Base-by-base conservation (phyloP, 257 asterid genomes). In the Paraleonurus japonicus region DNA sequence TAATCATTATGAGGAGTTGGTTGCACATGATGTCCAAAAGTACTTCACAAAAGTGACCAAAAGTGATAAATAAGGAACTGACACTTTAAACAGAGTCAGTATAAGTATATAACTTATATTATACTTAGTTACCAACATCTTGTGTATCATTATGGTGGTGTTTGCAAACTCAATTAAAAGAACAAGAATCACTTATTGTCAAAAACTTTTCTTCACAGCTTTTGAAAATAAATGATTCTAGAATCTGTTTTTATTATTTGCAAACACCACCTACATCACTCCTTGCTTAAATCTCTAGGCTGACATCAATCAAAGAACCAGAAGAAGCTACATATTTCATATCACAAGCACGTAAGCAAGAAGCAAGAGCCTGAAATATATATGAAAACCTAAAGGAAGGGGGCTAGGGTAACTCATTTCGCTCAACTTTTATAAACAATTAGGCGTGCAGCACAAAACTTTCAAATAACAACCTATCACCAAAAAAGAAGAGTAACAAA, bases 11-110 rank as follows among this genome's bases (percentile, higher is more conserved):
- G 27, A 5, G 51, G 51, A 43, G 17, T 37, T 37, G 12, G 61
- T 68, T 24, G 67, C 28, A 27, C 63, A 7, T 32, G 62, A 51
- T 51, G 13, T 58, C 33, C 59, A 4, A 27, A 24, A 51, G 59
- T 57, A 37, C 26, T 67, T 67, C 33, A 64, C 41, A 58, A 28
- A 39, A 35, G 64, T n/a, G 71, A 54, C 23, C 48, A 63, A 64
- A 47, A 43, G 60, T 68, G 23, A 35, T 26, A 16, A 70, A 63
- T 19, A 32, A 61, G 27, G 19, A 22, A 55, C 11, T 22, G 62
- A 64, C 62, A 74, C 61, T 64, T 12, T 60, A 60, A 73, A 59
- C 28, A 66, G 60, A 71, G 37, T 13, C 57, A n/a, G 9, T 5
- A 47, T 4, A 47, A 47, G 54, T 59, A 73, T 11, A 22, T 58